Evolutionary conservation across 306 rosid species (phyloP).

Genomic region (Cicer chorassanicum): DNA sequence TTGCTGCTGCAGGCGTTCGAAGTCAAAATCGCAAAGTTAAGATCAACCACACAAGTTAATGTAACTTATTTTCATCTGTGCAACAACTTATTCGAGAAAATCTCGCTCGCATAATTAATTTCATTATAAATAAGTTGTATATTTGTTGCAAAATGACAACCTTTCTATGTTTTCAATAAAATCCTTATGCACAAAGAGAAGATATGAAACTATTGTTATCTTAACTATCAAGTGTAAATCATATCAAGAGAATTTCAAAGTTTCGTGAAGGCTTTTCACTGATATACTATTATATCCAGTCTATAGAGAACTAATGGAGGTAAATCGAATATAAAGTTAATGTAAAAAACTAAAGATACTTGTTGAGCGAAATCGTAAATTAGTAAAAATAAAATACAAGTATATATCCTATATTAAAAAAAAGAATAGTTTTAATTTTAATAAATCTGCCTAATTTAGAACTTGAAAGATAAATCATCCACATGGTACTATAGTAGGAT

Average conservation of each 20-base stretch:
- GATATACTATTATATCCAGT: not conserved
- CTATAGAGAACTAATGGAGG: not conserved
- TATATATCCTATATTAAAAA: constrained; percentile 39
- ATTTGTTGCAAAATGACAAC: constrained; percentile 32
- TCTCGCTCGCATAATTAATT: not conserved
- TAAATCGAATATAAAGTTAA: constrained; percentile 2
- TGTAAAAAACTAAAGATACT: constrained; percentile 18
- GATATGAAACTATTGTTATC: too few species aligned
- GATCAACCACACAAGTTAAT: not conserved
- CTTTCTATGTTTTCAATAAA: constrained; percentile 38
- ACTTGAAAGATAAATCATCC: constrained; percentile 43
- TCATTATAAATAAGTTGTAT: constrained; percentile 3
- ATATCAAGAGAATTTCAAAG: too few species aligned
- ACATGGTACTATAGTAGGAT: constrained; percentile 73
- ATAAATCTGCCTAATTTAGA: constrained; percentile 31
- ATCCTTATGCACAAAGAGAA: not conserved
- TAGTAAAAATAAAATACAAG: constrained; percentile 4
- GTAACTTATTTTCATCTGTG: constrained; percentile 2
- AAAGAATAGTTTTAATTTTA: constrained; percentile 28
- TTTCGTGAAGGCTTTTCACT: too few species aligned
- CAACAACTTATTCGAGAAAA: constrained; percentile 19
- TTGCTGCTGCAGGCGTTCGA: constrained; percentile 58
- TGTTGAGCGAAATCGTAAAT: constrained; percentile 12
- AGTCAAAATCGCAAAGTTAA: constrained; percentile 66
- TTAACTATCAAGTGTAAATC: too few species aligned